Evolutionary conservation across 2,329 filamentous ascomycete genomes (phyloP), one percentile per base, ranked within the genome.

Genomic region (Cucurbitaria berberidis): DNA sequence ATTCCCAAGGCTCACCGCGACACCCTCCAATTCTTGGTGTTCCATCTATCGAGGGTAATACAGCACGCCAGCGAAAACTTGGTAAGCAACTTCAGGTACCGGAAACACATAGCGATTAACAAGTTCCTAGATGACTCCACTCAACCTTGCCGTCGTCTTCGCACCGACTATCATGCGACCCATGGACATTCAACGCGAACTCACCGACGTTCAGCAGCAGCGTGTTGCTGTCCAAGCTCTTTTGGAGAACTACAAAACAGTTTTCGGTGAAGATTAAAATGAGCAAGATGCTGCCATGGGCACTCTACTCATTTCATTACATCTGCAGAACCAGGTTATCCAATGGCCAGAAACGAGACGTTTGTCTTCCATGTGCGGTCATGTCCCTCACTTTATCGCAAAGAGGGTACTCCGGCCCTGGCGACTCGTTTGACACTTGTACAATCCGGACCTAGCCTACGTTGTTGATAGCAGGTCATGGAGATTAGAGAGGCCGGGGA

Each of bases 101-200:
- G 9, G 1, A 36, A 8, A 40, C 19, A 0, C 8, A 24, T 22
- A 5, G 39, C 41, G 22, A 38, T 64, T 73, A 53, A 74, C 36
- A 34, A 21, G 1, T 24, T 8, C 7, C 8, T 32, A 90, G 86
- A 99, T 99, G 95, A 96, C 91, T 21, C 90, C 93, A 51, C 90
- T 96, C 77, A 99, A 99, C 72, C 79, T 98, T 56, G 92, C 95
- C 3, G 95, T 99, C 36, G 95, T 99, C 32, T 99, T 99, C 73
- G 95, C 95, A 8, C 95, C 95, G 7, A 99, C 95, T 1, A 96
- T 99, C 65, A 96, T 99, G 91, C 86, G 93, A 64, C 92, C 96
- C 51, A 83, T 87, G 70, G 93, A 89, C 68, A 84, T 98, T 56
- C 91, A 96, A 74, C 87, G 92, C 56, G 95, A 99, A 75, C 96